phyloP scores from a whole-genome alignment of 1,284 basidiomycete genomes.

The Ganoderma leucocontextum region DNA sequence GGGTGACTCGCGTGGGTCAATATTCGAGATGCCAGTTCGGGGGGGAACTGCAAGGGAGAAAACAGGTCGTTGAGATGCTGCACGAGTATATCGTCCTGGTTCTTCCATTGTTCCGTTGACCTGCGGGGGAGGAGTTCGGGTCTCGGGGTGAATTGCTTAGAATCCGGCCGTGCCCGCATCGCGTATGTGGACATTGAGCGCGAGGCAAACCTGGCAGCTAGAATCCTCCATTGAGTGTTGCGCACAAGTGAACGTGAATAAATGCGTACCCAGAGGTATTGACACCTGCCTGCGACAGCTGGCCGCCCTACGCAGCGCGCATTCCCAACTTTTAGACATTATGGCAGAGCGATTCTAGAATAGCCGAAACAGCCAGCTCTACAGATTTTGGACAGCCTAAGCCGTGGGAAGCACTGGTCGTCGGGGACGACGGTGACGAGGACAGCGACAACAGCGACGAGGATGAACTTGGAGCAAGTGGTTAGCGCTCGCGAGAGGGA shows the following conservation, averaged over 20 bases:
- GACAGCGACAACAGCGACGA: constrained; percentile 16
- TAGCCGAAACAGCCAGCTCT: constrained; percentile 12
- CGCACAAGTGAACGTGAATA: too few species aligned
- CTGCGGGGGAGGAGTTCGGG: constrained; percentile 11
- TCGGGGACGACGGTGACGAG: constrained; percentile 7
- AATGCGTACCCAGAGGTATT: constrained; percentile 24
- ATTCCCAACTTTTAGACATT: constrained; percentile 32
- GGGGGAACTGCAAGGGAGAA: constrained; percentile 70
- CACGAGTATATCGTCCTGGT: constrained; percentile 43
- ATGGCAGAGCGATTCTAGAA: constrained; percentile 14
- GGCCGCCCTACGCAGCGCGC: constrained; percentile 30
- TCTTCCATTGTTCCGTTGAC: constrained; percentile 26
- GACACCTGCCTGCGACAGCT: constrained; percentile 24
- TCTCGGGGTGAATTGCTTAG: constrained; percentile 13
- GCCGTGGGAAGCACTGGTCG: constrained; percentile 3
- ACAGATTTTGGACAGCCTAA: constrained; percentile 4
- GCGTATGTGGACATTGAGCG: constrained; percentile 18
- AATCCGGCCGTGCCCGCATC: constrained; percentile 1
- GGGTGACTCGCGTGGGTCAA: constrained; percentile 80
- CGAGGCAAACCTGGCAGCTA: constrained; percentile 11
- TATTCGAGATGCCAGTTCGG: constrained; percentile 72
- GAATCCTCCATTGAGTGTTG: not conserved
- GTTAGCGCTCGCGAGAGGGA: too few species aligned
- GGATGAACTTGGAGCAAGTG: constrained; percentile 20
- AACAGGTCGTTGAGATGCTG: constrained; percentile 71